Base-by-base conservation (phyloP, 345 rosid species). In the Camelina neglecta region DNA sequence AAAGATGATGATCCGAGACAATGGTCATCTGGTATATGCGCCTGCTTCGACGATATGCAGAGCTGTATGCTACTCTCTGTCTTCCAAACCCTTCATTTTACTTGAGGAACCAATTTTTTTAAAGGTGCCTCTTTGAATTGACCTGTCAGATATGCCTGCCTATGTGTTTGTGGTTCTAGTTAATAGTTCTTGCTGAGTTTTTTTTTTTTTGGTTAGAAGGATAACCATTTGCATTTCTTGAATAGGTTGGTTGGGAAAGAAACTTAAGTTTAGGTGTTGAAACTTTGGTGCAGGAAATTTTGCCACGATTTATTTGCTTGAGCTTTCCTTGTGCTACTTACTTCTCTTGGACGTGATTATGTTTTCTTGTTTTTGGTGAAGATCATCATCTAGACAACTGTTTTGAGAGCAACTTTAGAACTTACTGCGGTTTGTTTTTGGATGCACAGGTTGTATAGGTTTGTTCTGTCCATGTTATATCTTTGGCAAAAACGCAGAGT, bases 1-100 rank as follows among this genome's bases (percentile, higher is more conserved):
- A 55, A 29, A 29, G 31, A 45, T 7, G 80, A 79, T 20, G 81
- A 54, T 48, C 83, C 77, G 15, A 79, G 41, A 11, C 91, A 77
- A 33, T 94, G 97, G 98, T 87, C 97, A 23, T 94, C 97, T 74
- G 98, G 98, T 82, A 92, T 94, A 66, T 94, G 98, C 75, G 98
- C 97, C 47, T 94, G 98, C 67, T 90, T 85, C 79, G 98, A 94
- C 88, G 98, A 94, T 84, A 82, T 86, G 83, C 96, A 82, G 86
- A 94, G 96, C 95, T 94, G 97, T 92, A 94, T 80, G 95, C 89
- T 86, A 86, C 91, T 89, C 84, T 87, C 75, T 90, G 85, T 79
- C 80, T 67, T 85, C 80, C 84, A 81, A 48, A 80, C 85, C 95
- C 95, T 85, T 89, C 80, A 80, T 86, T 84, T 85, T 81, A 80